Conservation (phyloP, 495 filamentous ascomycete species). For the Penicillium nucicola region DNA sequence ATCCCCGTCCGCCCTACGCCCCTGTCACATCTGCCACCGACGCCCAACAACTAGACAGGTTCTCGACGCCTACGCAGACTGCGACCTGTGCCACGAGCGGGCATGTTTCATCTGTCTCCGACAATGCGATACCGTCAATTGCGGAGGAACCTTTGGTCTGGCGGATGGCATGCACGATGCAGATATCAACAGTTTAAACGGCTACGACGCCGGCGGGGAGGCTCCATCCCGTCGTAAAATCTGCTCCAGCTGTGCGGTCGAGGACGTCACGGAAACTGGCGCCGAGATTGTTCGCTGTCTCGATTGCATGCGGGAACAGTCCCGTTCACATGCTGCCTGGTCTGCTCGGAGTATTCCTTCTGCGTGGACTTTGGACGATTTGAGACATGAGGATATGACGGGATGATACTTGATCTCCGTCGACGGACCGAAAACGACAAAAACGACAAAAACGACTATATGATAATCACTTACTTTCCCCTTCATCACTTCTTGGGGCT, state of each 20-base stretch:
- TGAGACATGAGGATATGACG: conserved; percentile 1
- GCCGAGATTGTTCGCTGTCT: conserved; percentile 38
- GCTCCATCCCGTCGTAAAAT: conserved; percentile 14
- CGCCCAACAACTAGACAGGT: conserved; percentile 44
- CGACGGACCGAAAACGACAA: neutral
- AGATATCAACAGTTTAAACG: conserved; percentile 5
- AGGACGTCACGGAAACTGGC: conserved; percentile 39
- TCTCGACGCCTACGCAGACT: conserved; percentile 50
- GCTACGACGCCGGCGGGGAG: neutral
- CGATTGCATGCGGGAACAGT: conserved; percentile 30
- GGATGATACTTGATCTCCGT: neutral
- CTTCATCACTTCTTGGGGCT: neutral
- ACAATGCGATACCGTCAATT: conserved; percentile 38
- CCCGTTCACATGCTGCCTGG: conserved; percentile 9
- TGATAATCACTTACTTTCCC: neutral
- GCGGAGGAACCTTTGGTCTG: conserved; percentile 9
- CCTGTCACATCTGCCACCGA: conserved; percentile 51
- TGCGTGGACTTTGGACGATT: conserved; percentile 16
- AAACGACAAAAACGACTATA: neutral
- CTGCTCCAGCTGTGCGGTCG: conserved; percentile 43
- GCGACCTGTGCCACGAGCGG: conserved; percentile 44
- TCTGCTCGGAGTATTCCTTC: conserved; percentile 1
- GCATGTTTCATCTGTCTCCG: conserved; percentile 53
- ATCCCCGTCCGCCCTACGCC: conserved; percentile 33
- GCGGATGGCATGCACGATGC: neutral